Base-by-base conservation (phyloP, 164 flowering plant species). In the Hamamelis virginiana region DNA sequence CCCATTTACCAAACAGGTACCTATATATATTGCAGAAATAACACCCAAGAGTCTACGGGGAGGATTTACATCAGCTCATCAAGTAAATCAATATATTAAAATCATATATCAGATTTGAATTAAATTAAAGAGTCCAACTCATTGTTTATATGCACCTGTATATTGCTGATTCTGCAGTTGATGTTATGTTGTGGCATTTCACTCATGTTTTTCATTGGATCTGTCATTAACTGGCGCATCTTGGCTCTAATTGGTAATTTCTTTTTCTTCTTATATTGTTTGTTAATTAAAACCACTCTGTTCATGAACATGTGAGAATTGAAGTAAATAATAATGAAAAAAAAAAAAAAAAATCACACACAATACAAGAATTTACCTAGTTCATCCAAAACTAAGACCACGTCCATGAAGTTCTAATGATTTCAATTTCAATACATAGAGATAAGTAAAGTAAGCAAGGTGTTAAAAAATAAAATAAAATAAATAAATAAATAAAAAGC, bases 1-100 rank as follows among this genome's bases (percentile, higher is more conserved):
- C 16, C 28, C 11, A 21, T 22, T n/a, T 4, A 55, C 26, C 25
- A 44, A 26, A 55, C 69, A 77, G 80, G 74, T 62, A 15, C 86
- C 89, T 50, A 74, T 86, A 3, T 86, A 77, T 69, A 76, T 81
- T 44, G 87, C 87, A 48, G 90, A 86, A 61, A 82, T 86, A 68
- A 71, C 91, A 46, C 87, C 88, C 19, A 83, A 77, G 71, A 76
- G 82, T 59, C 67, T 83, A 55, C 75, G 88, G 56, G 88, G 91
- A n/a, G 79, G 64, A 28, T 76, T 77, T 62, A 64, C 77, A 21
- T 61, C 82, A 18, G 76, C 66, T 60, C 57, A 76, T 70, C 85
- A 77, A 74, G 87, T 82, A 74, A 64, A 59, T 14, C 38, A 4
- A 48, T 5, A 62, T 23, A 6, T 9, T 45, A n/a, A 50, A 15